A percentile compares a stretch with the other conserved stretches of the same genome.
Conservation (phyloP, 345 rosid genomes). For the Euphorbia pulcherrima region DNA sequence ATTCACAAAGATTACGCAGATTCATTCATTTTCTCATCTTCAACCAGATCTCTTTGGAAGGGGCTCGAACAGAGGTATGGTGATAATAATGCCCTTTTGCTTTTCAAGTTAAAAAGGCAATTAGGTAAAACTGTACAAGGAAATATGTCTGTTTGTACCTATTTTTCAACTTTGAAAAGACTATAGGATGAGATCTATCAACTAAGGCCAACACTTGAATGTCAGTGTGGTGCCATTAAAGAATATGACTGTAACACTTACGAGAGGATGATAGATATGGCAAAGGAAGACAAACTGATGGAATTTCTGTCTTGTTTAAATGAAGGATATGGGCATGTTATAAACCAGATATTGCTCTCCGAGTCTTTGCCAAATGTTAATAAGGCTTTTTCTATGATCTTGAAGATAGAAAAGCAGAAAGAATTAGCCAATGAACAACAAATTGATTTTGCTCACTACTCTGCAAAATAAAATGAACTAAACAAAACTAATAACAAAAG, state of each 20-base stretch:
- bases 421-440: background rate
- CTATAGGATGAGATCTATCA: background rate
- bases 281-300: background rate
- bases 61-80: background rate
- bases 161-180: too few species aligned
- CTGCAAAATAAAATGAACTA: background rate
- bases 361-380: background rate
- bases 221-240: background rate
- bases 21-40: background rate
- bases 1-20: background rate
- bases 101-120: background rate
- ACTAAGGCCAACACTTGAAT: background rate
- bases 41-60: background rate
- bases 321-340: background rate
- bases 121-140: background rate
- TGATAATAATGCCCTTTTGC: background rate
- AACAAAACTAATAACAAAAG: background rate
- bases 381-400: background rate
- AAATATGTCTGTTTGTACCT: background rate
- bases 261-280: background rate
- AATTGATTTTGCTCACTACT: background rate
- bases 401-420: background rate
- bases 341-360: background rate
- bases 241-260: background rate
- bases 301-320: background rate